Evolutionary conservation across 169 alveolate species (phyloP).

Genomic region (Plasmodium cynomolgi): DNA sequence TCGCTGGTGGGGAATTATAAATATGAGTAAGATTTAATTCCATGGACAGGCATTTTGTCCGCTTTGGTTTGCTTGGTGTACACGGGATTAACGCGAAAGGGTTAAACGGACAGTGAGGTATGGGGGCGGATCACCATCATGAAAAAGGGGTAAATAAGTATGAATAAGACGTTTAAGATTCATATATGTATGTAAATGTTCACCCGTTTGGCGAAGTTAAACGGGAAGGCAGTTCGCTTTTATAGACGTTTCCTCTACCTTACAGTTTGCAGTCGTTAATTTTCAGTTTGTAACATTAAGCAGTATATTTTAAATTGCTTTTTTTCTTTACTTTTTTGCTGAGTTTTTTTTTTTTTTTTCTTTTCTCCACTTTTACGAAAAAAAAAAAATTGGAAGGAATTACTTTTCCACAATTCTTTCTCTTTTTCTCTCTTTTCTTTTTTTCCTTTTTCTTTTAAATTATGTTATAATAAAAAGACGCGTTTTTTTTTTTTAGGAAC

Average conservation of each 20-base stretch:
- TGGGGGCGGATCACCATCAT: background rate
- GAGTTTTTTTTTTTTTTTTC: background rate
- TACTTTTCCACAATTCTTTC: background rate
- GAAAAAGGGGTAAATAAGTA: background rate
- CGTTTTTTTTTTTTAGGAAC: background rate
- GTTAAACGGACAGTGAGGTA: background rate
- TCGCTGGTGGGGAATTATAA: background rate
- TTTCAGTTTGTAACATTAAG: background rate
- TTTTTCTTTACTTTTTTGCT: background rate
- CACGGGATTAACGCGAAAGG: background rate
- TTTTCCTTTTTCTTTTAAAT: background rate
- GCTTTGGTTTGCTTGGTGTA: background rate
- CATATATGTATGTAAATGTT: background rate
- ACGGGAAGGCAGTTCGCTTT: background rate
- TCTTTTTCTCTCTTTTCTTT: background rate
- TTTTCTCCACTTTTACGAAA: background rate
- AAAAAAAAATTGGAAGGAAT: background rate
- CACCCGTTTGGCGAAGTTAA: background rate
- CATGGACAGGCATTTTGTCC: background rate
- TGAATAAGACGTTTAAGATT: background rate
- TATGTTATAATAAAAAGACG: constrained; percentile 1
- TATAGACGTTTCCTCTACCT: background rate
- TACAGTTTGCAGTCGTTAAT: background rate
- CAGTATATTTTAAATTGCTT: background rate
- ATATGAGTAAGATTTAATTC: background rate